A percentile compares a stretch with the other conserved stretches of the same genome.
Evolutionary conservation across 2,329 filamentous ascomycete species (phyloP).

Genomic region (Huntiella savannae): DNA sequence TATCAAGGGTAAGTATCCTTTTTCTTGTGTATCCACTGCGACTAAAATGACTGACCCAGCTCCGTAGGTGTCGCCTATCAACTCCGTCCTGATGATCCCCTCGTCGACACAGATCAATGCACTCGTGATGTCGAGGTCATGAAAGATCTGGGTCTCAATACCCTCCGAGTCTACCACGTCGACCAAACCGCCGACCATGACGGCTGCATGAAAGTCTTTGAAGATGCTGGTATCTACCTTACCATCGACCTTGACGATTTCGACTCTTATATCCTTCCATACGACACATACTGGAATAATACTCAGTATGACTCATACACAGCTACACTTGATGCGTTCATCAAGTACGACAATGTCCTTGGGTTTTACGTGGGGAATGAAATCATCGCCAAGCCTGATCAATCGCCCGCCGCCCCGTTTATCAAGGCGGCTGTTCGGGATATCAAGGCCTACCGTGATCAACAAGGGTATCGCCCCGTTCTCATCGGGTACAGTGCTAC

Average conservation of each 20-base stretch:
- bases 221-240: constrained; percentile 63
- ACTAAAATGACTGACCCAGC: not conserved
- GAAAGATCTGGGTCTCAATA: constrained; percentile 62
- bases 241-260: constrained; percentile 71
- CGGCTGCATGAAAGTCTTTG: constrained; percentile 65
- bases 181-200: constrained; percentile 51
- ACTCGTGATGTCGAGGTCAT: constrained; percentile 56
- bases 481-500: constrained; percentile 77
- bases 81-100: constrained; percentile 41
- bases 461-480: constrained; percentile 59
- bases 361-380: constrained; percentile 84
- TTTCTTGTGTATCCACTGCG: too few relatives aligned
- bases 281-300: constrained; percentile 49
- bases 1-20: constrained; percentile 47
- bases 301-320: constrained; percentile 50
- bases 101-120: constrained; percentile 60
- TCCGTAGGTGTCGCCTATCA: constrained; percentile 53
- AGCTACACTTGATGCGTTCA: constrained; percentile 59
- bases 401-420: constrained; percentile 52
- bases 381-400: constrained; percentile 45
- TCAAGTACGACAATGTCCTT: constrained; percentile 58
- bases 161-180: constrained; percentile 78
- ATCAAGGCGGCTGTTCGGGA: constrained; percentile 68
- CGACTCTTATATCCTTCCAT: constrained; percentile 46
- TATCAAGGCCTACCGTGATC: constrained; percentile 61